These are phyloP conservation scores for Carpinus viminea DNA, from an alignment of 306 rosid species.

Conservation along the genomic window DNA sequence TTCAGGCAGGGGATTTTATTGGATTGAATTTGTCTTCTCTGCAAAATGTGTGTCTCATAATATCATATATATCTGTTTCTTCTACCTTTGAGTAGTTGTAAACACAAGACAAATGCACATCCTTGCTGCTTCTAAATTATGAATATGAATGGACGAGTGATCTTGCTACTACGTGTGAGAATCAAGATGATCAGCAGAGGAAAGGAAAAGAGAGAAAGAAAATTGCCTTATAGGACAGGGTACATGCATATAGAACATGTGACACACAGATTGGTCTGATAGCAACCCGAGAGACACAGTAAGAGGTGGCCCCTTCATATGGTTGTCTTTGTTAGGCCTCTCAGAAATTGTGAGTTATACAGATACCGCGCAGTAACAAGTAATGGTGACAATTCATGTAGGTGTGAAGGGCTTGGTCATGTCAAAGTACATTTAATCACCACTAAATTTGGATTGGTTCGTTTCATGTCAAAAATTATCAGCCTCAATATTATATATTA, in stretches of 20 bases:
- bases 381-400: too few species aligned
- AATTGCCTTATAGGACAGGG: conserved; percentile 43
- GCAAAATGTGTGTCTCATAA: neutral
- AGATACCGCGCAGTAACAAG: conserved; percentile 14
- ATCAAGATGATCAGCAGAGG: neutral
- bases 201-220: neutral
- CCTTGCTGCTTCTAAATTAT: neutral
- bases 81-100: neutral
- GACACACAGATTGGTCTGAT: conserved; percentile 25
- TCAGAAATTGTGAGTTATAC: neutral
- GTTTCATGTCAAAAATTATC: too few species aligned
- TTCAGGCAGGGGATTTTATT: conserved; percentile 5
- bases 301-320: conserved; percentile 17
- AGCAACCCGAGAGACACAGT: conserved; percentile 24
- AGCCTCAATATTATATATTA: too few species aligned
- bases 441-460: too few species aligned
- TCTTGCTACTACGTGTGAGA: conserved; percentile 9
- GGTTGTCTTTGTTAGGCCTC: conserved; percentile 21
- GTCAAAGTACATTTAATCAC: too few species aligned
- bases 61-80: neutral
- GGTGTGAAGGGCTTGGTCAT: too few species aligned
- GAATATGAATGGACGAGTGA: neutral
- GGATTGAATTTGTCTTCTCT: conserved; percentile 20
- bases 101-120: neutral
- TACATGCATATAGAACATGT: conserved; percentile 17